Evolutionary conservation across 768 basidiomycete genomes (phyloP), one percentile per base, ranked within the genome.

Genomic region (Favolaschia claudopus): DNA sequence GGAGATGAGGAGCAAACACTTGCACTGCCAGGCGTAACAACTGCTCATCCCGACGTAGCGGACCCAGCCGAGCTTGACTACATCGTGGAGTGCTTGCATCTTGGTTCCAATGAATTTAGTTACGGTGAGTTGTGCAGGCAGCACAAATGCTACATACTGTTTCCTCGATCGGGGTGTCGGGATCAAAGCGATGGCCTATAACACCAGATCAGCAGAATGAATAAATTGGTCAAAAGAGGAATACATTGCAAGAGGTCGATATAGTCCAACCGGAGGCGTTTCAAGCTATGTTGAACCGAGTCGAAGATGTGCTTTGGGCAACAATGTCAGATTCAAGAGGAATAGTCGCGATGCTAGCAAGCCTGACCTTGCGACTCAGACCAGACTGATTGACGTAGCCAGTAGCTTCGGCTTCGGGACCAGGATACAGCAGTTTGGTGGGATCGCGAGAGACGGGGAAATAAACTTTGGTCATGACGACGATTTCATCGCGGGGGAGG

Each of bases 21-120:
- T 66, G 83, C 83, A 85, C 69, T 85, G 83, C 70, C 75, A 84
- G 3, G 83, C 83, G 60, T 72, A 76, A 65, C 83, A 84, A 7
- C 81, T 82, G n/a, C 77, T 79, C 81, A 84, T 85, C 33, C 85
- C 84, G 29, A 85, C 77, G 62, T 85, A 88, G 29, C 87, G 78
- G 24, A 82, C 87, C 54, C 84, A 83, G 4, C 87, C 87, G 3
- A 82, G 82, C 61, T 86, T 69, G 6, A 89, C 85, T 27, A 89
- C n/a, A n/a, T n/a, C n/a, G n/a, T n/a, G n/a, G n/a, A n/a, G n/a
- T n/a, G n/a, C n/a, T n/a, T n/a, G n/a, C 81, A 55, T 88, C 87
- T 50, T 89, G 84, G n/a, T n/a, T n/a, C n/a, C n/a, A n/a, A 19
- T 4, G 4, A 2, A 27, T 39, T 32, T 12, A 9, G 33, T 34